These are phyloP conservation scores for Suhomyces anneliseae DNA, from an alignment of 1,139 yeast species.

Conservation along the genomic window DNA sequence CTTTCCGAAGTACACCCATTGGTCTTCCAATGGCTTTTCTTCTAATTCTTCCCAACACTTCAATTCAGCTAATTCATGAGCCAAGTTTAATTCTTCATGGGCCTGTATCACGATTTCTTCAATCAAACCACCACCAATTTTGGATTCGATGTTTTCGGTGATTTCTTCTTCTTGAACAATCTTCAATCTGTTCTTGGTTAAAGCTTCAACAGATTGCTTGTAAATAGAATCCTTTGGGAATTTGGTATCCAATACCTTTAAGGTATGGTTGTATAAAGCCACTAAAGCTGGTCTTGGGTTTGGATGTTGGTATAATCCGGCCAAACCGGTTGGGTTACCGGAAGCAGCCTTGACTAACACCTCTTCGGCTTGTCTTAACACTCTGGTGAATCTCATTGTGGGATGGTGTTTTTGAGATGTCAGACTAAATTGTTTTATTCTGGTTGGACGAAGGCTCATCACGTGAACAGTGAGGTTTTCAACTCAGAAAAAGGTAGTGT, in stretches of 20 bases:
- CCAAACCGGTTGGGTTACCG: constrained; percentile 77
- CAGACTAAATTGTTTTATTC: constrained; percentile 8
- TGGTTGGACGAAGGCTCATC: constrained; percentile 14
- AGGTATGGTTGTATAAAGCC: constrained; percentile 69
- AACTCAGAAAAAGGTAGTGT: no score
- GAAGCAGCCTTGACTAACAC: constrained; percentile 65
- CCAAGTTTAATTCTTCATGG: constrained; percentile 72
- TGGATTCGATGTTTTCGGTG: constrained; percentile 64
- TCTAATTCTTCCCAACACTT: constrained; percentile 68
- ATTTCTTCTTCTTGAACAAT: constrained; percentile 67
- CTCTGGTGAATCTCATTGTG: constrained; percentile 45
- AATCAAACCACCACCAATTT: constrained; percentile 80
- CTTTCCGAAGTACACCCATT: constrained; percentile 71
- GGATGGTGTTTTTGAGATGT: constrained; percentile 2
- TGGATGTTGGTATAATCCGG: constrained; percentile 80
- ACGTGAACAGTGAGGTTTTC: constrained; percentile 1
- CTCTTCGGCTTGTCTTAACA: constrained; percentile 53
- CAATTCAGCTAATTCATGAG: constrained; percentile 66
- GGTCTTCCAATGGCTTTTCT: constrained; percentile 70
- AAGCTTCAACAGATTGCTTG: constrained; percentile 70
- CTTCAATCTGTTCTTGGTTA: constrained; percentile 68
- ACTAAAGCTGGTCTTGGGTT: constrained; percentile 80
- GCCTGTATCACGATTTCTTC: constrained; percentile 86
- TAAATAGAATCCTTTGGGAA: constrained; percentile 75
- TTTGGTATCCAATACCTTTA: constrained; percentile 54